Base-by-base conservation (phyloP, 2,329 filamentous ascomycete species). In the Colletotrichum sidae region DNA sequence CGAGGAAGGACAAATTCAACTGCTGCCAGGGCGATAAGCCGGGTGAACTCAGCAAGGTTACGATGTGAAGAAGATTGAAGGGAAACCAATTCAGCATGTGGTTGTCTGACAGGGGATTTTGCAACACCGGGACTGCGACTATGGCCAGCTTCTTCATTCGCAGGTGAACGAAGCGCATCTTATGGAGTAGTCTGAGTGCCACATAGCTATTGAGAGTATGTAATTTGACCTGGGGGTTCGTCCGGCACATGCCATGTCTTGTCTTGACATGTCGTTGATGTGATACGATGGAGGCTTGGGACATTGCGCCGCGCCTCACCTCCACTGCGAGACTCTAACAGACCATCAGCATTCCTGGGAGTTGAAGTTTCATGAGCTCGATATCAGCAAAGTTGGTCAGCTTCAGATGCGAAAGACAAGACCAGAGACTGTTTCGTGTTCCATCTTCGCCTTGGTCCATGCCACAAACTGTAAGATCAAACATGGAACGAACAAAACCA, bases 11-110 rank as follows among this genome's bases (percentile, higher is more conserved):
- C 47, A 41, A 41, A 6, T 64, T 59, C 49, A 12, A 53, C 47
- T 64, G 60, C 44, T 64, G 60, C 60, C 39, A 13, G 8, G 49
- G 35, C 12, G 52, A 47, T 35, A n/a, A 11, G 12, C 25, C 49
- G 25, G 38, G 41, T 7, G 33, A 45, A 8, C 12, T 13, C 6
- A 34, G 38, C 10, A 6, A 12, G 15, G 15, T 33, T 9, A 35
- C 6, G 25, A 8, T 38, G 10, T 49, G 33, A 11, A 35, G 33
- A 11, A 35, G n/a, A 15, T 44, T 46, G 10, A 12, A 8, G 10
- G 53, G 15, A 15, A 38, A 41, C 33, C 34, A 25, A 5, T 25
- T n/a, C 6, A 2, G 15, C 15, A 17, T n/a, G 7, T 13, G 9
- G 17, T n/a, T 17, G 15, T 11, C 12, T 34, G 3, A 7, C 8